Base-by-base conservation (phyloP, 2,329 filamentous ascomycete species). In the Zymoseptoria pseudotritici region DNA sequence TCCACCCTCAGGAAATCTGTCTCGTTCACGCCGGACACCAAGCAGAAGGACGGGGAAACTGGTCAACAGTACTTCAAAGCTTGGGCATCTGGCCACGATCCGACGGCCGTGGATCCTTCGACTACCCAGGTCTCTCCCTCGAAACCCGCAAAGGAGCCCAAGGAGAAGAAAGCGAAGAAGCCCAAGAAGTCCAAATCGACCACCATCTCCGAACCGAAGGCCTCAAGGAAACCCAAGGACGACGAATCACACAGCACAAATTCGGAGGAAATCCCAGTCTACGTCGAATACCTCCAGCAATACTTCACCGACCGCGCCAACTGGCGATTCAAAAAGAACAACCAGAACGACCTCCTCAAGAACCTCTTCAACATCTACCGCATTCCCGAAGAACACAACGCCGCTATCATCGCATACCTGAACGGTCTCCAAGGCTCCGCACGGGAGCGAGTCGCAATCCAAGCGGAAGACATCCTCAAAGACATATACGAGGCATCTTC, bases 281-380 rank as follows among this genome's bases (percentile, higher is more conserved):
- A 91, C 60, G 80, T 95, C 17, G 80, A 84, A 57, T 97, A 97
- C 72, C 82, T 97, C 52, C 81, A 81, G 53, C 85, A 87, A 71
- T 96, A 91, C 81, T 81, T 89, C 75, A 82, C 82, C 58, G 82
- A 86, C 62, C 86, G 86, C 60, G 78, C 82, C 9, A 80, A 80
- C 67, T 97, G 93, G 93, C 97, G 96, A 75, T 97, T 97, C 79
- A 96, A 95, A 79, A 97, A 97, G 78, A 92, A 91, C 67, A 86
- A 91, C 71, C 92, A 97, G 75, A 90, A 87, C 57, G 85, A 90
- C 67, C 80, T 97, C 11, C 83, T 97, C 71, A 93, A 94, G 74
- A 86, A 95, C 77, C 77, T 89, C 53, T 90, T 95, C 72, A 86
- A 89, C 66, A 77, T 85, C 65, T 83, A 86, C 67, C 82, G 83